Conservation (phyloP, 192 early-diverging fungal species). For the Backusella tarrabulga region DNA sequence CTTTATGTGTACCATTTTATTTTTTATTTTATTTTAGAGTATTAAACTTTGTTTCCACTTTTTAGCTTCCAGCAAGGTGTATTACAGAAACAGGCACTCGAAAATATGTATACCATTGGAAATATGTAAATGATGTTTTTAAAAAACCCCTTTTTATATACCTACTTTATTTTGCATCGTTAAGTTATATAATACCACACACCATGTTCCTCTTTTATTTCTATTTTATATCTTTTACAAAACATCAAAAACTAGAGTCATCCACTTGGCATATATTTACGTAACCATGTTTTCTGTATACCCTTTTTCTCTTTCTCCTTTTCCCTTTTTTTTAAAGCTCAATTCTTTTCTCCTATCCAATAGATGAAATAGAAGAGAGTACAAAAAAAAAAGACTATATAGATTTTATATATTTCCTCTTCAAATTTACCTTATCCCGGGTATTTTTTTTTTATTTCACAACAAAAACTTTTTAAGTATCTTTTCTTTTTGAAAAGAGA, state of each 20-base stretch:
- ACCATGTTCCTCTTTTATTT: not conserved
- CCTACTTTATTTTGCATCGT: constrained; percentile 15
- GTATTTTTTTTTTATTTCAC: not conserved
- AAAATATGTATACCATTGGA: constrained; percentile 36
- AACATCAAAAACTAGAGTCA: constrained; percentile 5
- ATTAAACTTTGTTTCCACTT: not conserved
- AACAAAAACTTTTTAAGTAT: not conserved
- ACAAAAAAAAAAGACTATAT: not conserved
- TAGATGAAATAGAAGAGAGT: not conserved
- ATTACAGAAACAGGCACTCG: constrained; percentile 38
- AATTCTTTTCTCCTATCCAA: not conserved
- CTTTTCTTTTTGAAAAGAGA: constrained; percentile 2
- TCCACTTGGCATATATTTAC: constrained; percentile 10
- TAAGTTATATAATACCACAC: constrained; percentile 9
- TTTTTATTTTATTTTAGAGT: not conserved
- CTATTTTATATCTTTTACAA: not conserved
- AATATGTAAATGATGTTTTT: constrained; percentile 25
- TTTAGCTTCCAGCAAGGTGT: constrained; percentile 33
- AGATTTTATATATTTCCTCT: not conserved
- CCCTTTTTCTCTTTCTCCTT: constrained; percentile 7
- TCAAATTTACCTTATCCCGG: not conserved
- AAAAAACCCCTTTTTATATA: not conserved
- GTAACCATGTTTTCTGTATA: constrained; percentile 12
- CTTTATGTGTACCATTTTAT: not conserved
- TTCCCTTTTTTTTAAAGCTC: not conserved